Evolutionary conservation across 192 early-diverging fungal species (phyloP).

Genomic region (Coemansia sp.): DNA sequence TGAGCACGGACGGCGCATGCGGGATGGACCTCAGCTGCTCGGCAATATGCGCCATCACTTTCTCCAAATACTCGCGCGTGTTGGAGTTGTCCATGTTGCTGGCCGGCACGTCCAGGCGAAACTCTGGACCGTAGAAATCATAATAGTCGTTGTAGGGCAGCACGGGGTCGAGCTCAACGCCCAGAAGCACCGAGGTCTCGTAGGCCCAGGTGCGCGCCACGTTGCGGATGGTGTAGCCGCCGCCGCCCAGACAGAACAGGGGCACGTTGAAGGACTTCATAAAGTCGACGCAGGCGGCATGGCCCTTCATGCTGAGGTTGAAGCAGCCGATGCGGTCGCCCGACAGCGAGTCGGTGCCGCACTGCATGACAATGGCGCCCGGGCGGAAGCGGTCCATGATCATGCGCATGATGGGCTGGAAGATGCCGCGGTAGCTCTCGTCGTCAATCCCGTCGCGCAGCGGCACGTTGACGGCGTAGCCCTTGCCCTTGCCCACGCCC

Average conservation of each 20-base stretch:
- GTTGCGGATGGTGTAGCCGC: constrained; percentile 96
- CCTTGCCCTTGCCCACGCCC: constrained; percentile 79
- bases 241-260: constrained; percentile 88
- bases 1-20: constrained; percentile 57
- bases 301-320: constrained; percentile 90
- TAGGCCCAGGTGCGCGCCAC: constrained; percentile 93
- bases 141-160: constrained; percentile 87
- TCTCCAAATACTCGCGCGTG: constrained; percentile 73
- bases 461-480: constrained; percentile 95
- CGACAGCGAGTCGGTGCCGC: constrained; percentile 91
- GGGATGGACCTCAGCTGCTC: constrained; percentile 61
- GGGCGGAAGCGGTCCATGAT: constrained; percentile 91
- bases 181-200: constrained; percentile 84
- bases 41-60: constrained; percentile 52
- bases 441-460: constrained; percentile 94
- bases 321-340: constrained; percentile 92
- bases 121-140: constrained; percentile 90
- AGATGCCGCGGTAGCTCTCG: constrained; percentile 84
- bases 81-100: constrained; percentile 91
- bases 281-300: constrained; percentile 89
- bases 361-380: constrained; percentile 87
- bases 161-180: constrained; percentile 60
- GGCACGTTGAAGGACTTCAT: constrained; percentile 90
- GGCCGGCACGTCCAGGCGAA: constrained; percentile 76
- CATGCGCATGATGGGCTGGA: constrained; percentile 76